Evolutionary conservation across 352 stramenopile species (phyloP), one percentile per base, ranked within the genome.

Genomic region (Pythium dissotocum): DNA sequence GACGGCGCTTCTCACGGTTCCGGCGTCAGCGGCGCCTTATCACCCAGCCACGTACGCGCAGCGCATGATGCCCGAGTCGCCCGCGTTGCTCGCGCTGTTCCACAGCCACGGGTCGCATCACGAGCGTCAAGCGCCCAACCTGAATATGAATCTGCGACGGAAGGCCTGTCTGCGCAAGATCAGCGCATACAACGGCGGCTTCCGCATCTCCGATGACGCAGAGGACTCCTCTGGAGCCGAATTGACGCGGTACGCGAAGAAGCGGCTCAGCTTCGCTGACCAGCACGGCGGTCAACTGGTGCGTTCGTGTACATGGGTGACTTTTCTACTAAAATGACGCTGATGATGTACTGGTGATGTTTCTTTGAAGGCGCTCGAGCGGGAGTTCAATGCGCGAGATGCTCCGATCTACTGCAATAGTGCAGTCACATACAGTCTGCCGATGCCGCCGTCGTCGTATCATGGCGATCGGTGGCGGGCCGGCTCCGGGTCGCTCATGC

Each of bases 181-280:
- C 21, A 88, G 80, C 72, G 77, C 77, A 10, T 88, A 86, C 63
- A 72, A 65, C 52, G 70, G 70, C 61, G 70, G 65, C n/a, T 73
- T 61, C 44, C 56, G 65, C 14, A 60, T 64, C 35, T 26, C 51
- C 2, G 63, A 72, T 18, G 60, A 72, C 30, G 42, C 48, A 0
- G 40, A 32, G 26, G 55, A 9, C 61, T 46, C 38, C 28, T 42
- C 40, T 61, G 61, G 51, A 79, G 62, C 21, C 71, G 71, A 18
- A 60, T 71, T 30, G n/a, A 44, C 10, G 77, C 76, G 32, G 67
- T 87, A 42, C 72, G 75, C 58, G 35, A 89, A 89, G 70, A 89
- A 89, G 61, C 65, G 68, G 40, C 70, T 89, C 1, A 85, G 77
- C 59, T 89, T 89, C 63, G 81, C 81, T 0, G 81, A 89, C 63